Conservation (phyloP, 2,329 filamentous ascomycete species). For the Neoarthrinium moseri region DNA sequence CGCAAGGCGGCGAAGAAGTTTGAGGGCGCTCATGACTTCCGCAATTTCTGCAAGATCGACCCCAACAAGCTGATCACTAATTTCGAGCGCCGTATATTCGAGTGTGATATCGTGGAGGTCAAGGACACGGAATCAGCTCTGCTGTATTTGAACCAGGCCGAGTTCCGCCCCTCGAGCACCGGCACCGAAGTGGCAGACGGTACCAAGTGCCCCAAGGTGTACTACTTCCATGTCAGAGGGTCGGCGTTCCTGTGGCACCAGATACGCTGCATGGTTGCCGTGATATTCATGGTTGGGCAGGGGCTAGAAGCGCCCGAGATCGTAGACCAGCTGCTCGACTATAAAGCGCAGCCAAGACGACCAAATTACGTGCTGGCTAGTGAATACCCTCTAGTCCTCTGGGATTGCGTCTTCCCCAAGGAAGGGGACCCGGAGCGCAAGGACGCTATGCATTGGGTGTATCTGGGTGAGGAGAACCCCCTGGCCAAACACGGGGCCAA, state of each 20-base stretch:
- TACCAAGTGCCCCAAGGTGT: slow-evolving; percentile 56
- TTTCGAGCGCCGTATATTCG: slow-evolving; percentile 76
- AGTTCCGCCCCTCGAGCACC: slow-evolving; percentile 37
- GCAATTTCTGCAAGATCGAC: slow-evolving; percentile 96
- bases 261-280: slow-evolving; percentile 87
- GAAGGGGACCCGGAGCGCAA: slow-evolving; percentile 31
- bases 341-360: slow-evolving; percentile 66
- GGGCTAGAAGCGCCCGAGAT: slow-evolving; percentile 75
- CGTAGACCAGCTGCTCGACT: slow-evolving; percentile 73
- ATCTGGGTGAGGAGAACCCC: slow-evolving; percentile 66
- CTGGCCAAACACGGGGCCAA: slow-evolving; percentile 61
- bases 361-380: slow-evolving; percentile 89
- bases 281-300: slow-evolving; percentile 92
- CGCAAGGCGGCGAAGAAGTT: slow-evolving; percentile 74
- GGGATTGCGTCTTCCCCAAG: slow-evolving; percentile 88
- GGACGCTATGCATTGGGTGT: slow-evolving; percentile 75
- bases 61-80: slow-evolving; percentile 84
- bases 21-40: slow-evolving; percentile 86
- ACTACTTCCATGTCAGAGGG: slow-evolving; percentile 84
- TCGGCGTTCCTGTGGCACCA: slow-evolving; percentile 98
- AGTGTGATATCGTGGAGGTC: slow-evolving; percentile 75
- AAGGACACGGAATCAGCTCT: slow-evolving; percentile 51
- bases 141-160: slow-evolving; percentile 49
- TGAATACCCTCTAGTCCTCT: slow-evolving; percentile 86
- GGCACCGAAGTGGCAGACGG: slow-evolving; percentile 13